Base-by-base conservation (phyloP, 2,329 filamentous ascomycete genomes). In the Fusarium sp. region DNA sequence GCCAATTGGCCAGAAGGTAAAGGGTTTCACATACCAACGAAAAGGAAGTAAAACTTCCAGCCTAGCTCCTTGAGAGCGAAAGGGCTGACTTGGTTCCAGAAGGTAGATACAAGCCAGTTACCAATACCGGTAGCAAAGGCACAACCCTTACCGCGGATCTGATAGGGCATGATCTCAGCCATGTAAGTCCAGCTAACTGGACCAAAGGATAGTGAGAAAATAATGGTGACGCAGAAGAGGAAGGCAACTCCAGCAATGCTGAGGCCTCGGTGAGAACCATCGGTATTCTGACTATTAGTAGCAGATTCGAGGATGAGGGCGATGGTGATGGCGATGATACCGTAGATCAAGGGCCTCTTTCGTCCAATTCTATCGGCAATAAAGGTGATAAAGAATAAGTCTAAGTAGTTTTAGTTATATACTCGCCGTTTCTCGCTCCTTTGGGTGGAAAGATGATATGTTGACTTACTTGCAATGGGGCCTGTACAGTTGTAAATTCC, bases 291-390 rank as follows among this genome's bases (percentile, higher is more conserved):
- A 15, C 83, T 84, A 68, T 86, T 88, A 57, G 89, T 79, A 5
- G 80, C 82, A 2, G 83, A 86, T 74, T 89, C 87, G 69, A 86
- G 86, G 68, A 89, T 82, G 1, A 91, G 77, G 0, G 86, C 86
- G 43, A 89, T 78, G 12, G 84, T 85, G 43, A 90, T 89, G 13
- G 80, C 86, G 4, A 85, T 76, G 42, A 86, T 86, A 42, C 90
- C 90, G 68, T 90, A 85, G 24, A 92, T 79, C 85, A 93, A 91
- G 56, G 92, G 83, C 68, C 84, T 84, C 12, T 90, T 84, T 42
- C 91, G 86, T 11, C 89, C 89, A 10, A 89, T 85, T 10, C 84
- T 83, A 76, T 90, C 88, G 50, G 89, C 85, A 37, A 89, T 81
- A 75, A 88, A 86, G 18, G 81, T 79, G 28, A 82, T 89, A 76